phyloP scores from a whole-genome alignment of 2,329 filamentous ascomycete genomes.

The Periconia sp. region DNA sequence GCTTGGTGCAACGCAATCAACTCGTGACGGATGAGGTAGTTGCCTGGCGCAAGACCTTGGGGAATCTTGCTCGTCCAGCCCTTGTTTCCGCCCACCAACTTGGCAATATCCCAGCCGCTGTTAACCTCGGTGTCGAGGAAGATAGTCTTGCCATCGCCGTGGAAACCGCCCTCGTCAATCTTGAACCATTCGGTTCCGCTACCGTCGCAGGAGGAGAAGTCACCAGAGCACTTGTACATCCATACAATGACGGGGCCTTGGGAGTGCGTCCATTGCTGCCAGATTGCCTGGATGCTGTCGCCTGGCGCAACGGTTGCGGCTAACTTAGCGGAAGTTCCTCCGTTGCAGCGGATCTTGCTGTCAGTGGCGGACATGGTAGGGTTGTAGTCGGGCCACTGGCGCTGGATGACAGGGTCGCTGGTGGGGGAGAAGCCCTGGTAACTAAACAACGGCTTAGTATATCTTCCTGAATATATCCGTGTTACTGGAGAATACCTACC shows the following conservation, averaged over 20 bases:
- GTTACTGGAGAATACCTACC: conserved; percentile 18
- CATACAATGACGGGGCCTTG: conserved; percentile 64
- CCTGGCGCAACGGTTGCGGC: conserved; percentile 53
- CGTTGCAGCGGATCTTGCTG: conserved; percentile 58
- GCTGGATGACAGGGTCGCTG: conserved; percentile 53
- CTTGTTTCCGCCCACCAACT: conserved; percentile 49
- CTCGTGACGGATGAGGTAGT: conserved; percentile 53
- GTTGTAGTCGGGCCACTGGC: conserved; percentile 61
- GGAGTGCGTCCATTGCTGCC: conserved; percentile 60
- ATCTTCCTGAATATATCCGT: conserved; percentile 17
- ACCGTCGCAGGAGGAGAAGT: conserved; percentile 54
- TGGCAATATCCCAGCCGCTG: conserved; percentile 36
- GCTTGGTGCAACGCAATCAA: conserved; percentile 59
- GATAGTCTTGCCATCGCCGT: background rate
- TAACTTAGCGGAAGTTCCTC: conserved; percentile 44
- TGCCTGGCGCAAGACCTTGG: conserved; percentile 40
- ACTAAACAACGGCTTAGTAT: conserved; percentile 43
- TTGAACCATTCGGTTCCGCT: conserved; percentile 60
- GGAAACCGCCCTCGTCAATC: conserved; percentile 13
- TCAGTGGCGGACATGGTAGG: conserved; percentile 53
- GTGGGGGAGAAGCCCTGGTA: conserved; percentile 56
- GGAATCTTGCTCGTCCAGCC: conserved; percentile 58
- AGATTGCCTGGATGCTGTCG: conserved; percentile 53
- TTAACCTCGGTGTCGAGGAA: background rate
- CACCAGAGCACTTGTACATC: conserved; percentile 51